Conservation (phyloP, 2,329 filamentous ascomycete genomes). For the Aspergillus melleus region DNA sequence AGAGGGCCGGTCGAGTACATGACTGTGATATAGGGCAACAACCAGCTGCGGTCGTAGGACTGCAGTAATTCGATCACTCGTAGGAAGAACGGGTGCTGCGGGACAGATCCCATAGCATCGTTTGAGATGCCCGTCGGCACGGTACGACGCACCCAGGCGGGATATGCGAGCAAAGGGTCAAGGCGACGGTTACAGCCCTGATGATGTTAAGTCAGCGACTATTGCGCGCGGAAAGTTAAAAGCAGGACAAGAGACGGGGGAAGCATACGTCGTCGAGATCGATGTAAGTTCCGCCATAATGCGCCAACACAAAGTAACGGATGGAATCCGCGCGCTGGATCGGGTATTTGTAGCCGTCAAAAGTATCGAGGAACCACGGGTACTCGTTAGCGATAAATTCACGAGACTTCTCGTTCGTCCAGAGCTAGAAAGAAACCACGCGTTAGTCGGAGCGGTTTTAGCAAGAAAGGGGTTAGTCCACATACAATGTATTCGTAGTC, state of each 20-base stretch:
- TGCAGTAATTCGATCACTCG: constrained; percentile 67
- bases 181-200: constrained; percentile 68
- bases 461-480: background rate
- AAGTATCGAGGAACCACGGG: constrained; percentile 74
- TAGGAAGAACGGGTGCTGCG: constrained; percentile 73
- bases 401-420: constrained; percentile 70
- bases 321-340: constrained; percentile 79
- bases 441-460: constrained; percentile 18
- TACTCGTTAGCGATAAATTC: constrained; percentile 74
- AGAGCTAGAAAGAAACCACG: constrained; percentile 55
- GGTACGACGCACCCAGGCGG: constrained; percentile 70
- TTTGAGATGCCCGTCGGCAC: constrained; percentile 77
- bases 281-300: constrained; percentile 79
- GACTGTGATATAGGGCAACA: constrained; percentile 71
- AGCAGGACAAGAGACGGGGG: background rate
- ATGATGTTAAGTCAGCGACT: constrained; percentile 15
- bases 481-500: constrained; percentile 72
- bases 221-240: background rate
- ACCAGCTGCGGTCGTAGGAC: constrained; percentile 68
- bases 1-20: constrained; percentile 78
- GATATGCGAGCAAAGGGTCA: constrained; percentile 67
- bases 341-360: constrained; percentile 70
- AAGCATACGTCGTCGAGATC: constrained; percentile 68
- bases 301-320: constrained; percentile 74
- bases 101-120: constrained; percentile 73